Base-by-base conservation (phyloP, 495 filamentous ascomycete species). In the Xylaria bambusicola region DNA sequence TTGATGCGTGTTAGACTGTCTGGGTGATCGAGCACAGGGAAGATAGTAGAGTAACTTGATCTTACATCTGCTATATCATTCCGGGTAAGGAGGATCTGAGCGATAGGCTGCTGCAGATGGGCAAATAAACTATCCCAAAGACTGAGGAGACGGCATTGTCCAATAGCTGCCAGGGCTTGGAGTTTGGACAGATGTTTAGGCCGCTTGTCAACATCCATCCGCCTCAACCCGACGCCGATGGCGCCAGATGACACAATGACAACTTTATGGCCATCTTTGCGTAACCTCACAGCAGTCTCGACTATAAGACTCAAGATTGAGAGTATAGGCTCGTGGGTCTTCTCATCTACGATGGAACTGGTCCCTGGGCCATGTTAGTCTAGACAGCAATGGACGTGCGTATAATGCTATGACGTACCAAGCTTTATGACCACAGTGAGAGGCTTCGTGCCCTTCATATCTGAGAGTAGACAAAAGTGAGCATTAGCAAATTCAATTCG, bases 291-390 rank as follows among this genome's bases (percentile, higher is more conserved):
- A 3, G 89, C 92, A 5, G 95, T 97, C 73, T 98, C 92, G 35
- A 96, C 94, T 63, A 98, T 96, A 50, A 89, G 75, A 52, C 88
- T 89, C 51, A 98, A 76, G 56, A 91, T 96, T 8, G 92, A 95
- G 20, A 98, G 81, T 29, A 97, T 84, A n/a, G 95, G 95, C 62
- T 96, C 89, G 74, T 98, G 94, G n/a, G 89, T 96, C 64, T 87
- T 91, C 70, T 98, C 94, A 72, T 97, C 89, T 50, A 98, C 94
- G 63, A 98, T 97, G 13, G 94, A 98, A 75, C 92, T 97, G 23
- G 94, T 97, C 62, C 94, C 94, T 98, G 58, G n/a, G 44, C 20
- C 1, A 3, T 20, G 49, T 60, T 23, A 53, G 49, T 40, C 26
- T 20, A 58, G 12, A 3, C 24, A 3, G 10, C 5, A 33, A 33